Evolutionary conservation across 768 basidiomycete species (phyloP), one percentile per base, ranked within the genome.

Genomic region (Psilocybe tampanensis): DNA sequence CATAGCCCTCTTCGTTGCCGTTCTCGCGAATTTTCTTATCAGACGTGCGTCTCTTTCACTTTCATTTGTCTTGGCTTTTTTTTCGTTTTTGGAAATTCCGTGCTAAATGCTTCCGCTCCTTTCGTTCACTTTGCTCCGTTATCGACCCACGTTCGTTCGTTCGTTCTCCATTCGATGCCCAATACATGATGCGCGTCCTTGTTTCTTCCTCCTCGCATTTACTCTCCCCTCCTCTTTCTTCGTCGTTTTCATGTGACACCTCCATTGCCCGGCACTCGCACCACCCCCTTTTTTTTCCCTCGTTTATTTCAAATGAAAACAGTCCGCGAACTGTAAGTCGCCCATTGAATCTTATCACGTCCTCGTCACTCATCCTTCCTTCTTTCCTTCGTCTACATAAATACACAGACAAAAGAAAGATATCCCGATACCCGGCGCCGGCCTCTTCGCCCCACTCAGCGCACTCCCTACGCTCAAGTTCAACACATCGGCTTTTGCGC

Each of bases 21-120:
- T 99, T 8, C 80, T 96, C 24, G 81, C 85, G 47, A 98, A 98
- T 72, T 97, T 98, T 68, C 64, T 93, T 59, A 78, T 96, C 57
- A 86, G 95, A 74, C 88, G 92, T 93, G 64, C 60, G 84, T 74
- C 19, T 47, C 44, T 42, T 11, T 17, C 23, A 56, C 23, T 18
- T 44, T 15, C 54, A 34, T 39, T 39, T n/a, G n/a, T n/a, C n/a
- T n/a, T n/a, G n/a, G n/a, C n/a, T n/a, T n/a, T n/a, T n/a, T n/a
- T 4, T 39, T 39, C n/a, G n/a, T n/a, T 39, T 4, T 29, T 29
- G 29, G 9, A 29, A 29, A n/a, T n/a, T 29, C 9, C 29, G 29
- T 29, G 9, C 29, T 29, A 29, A 39, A 39, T 8, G 36, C 36
- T 4, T 39, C 36, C 36, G 36, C 12, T 34, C 33, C 7, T 34